These are phyloP conservation scores for Oryza longistaminata DNA, from an alignment of 176 grass and related monocot genomes.

Conservation along the genomic window DNA sequence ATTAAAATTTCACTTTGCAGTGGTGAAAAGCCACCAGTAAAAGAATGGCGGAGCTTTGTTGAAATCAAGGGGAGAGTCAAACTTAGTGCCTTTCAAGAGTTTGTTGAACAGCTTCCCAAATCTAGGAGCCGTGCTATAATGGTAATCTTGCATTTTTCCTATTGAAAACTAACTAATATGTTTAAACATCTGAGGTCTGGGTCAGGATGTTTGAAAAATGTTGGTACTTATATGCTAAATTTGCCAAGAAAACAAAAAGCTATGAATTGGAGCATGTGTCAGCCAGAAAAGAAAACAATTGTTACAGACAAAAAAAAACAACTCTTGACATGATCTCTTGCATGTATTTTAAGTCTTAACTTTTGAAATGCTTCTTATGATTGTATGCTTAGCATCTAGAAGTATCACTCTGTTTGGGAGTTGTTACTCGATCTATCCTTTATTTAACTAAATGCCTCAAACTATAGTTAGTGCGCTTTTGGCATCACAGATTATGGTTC, in stretches of 20 bases:
- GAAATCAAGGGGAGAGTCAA: slow-evolving; percentile 99
- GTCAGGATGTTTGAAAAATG: neutral
- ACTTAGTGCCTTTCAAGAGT: slow-evolving; percentile 89
- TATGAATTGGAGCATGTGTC: neutral
- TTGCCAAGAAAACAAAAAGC: too few species aligned
- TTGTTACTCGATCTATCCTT: neutral
- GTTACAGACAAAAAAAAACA: neutral
- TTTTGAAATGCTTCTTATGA: neutral
- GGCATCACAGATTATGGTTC: neutral
- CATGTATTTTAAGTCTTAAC: slow-evolving; percentile 13
- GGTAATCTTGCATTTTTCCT: slow-evolving; percentile 83
- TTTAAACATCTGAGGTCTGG: neutral
- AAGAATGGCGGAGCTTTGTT: slow-evolving; percentile 88
- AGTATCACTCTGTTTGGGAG: slow-evolving; percentile 8
- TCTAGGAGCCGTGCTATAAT: slow-evolving; percentile 92
- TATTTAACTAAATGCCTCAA: neutral
- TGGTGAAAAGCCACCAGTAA: slow-evolving; percentile 86
- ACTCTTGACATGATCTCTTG: neutral
- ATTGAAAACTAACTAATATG: neutral
- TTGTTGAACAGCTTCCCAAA: slow-evolving; percentile 83
- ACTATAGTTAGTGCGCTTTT: neutral
- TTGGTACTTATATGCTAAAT: neutral
- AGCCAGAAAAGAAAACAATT: neutral
- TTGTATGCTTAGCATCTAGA: neutral
- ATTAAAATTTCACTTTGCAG: slow-evolving; percentile 46